Evolutionary conservation across 495 filamentous ascomycete genomes (phyloP), one percentile per base, ranked within the genome.

Genomic region (Delitschia confertaspora): DNA sequence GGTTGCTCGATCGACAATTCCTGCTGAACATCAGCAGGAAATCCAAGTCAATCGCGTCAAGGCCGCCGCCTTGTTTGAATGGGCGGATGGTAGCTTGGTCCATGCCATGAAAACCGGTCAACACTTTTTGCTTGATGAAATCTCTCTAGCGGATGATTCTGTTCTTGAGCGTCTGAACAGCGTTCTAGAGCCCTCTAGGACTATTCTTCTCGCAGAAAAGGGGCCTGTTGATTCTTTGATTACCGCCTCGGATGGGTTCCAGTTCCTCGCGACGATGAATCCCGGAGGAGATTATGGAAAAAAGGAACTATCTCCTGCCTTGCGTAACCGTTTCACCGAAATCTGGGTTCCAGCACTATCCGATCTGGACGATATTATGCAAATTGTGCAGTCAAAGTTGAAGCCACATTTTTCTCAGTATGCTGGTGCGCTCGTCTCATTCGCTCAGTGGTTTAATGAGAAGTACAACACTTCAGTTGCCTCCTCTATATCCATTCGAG

Each of bases 261-360:
- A 96, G 58, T 94, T 96, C 57, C 69, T 96, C 33, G 89, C 93
- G 11, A 99, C 93, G 2, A 99, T 99, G 93, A 99, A 99, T 51
- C 93, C 93, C 6, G 93, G 91, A 26, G 93, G 93, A 41, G 93
- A 99, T 56, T 96, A 95, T 60, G 93, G 93, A 42, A 99, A 99
- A 59, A 82, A 83, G 51, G 93, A 99, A 61, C 78, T 99, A 33
- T 96, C 93, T 2, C 88, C 89, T 4, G 93, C 93, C 18, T 69
- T 99, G 39, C 75, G 93, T 18, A 96, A 99, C 59, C 82, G 93
- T 29, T 95, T 99, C 66, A 99, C 93, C 0, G 93, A 99, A 59
- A 93, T 99, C 16, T 99, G 93, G 93, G 93, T 95, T 0, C 87
- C 91, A 3, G 70, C 87, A 2, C 66, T 83, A 32, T 83, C 83